Conservation (phyloP, 371 early-diverging fungal species). For the Smittium mucronatum region DNA sequence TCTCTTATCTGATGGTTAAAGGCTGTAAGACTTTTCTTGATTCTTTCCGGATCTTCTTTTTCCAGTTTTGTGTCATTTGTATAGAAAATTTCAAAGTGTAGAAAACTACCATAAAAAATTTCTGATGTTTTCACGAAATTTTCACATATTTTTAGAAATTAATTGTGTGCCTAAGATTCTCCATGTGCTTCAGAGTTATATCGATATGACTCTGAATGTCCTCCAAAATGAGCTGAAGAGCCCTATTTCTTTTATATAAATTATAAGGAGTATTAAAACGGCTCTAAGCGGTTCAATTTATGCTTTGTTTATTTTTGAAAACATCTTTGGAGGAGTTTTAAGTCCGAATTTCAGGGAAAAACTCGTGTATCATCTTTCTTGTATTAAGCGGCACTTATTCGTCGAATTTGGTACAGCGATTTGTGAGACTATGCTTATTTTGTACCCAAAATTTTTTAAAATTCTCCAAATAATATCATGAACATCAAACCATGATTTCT, state of each 20-base stretch:
- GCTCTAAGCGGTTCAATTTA: slow-evolving; percentile 23
- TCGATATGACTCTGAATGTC: slow-evolving; percentile 13
- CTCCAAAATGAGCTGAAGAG: slow-evolving; percentile 15
- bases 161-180: slow-evolving; percentile 6
- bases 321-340: slow-evolving; percentile 32
- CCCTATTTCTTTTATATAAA: slow-evolving; percentile 29
- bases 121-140: slow-evolving; percentile 25
- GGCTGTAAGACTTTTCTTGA: background rate
- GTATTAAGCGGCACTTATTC: slow-evolving; percentile 19
- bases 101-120: slow-evolving; percentile 29
- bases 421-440: slow-evolving; percentile 32
- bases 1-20: background rate
- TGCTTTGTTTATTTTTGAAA: slow-evolving; percentile 32
- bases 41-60: background rate
- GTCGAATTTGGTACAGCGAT: slow-evolving; percentile 15
- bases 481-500: slow-evolving; percentile 25
- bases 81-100: slow-evolving; percentile 15
- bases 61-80: background rate
- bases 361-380: slow-evolving; percentile 36
- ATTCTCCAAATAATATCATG: slow-evolving; percentile 20
- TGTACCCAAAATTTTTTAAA: slow-evolving; percentile 24
- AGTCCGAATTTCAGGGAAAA: slow-evolving; percentile 35
- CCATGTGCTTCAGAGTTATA: background rate
- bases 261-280: slow-evolving; percentile 24
- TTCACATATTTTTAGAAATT: background rate